Conservation (phyloP, 345 rosid species). For the Leavenworthia alabamica region DNA sequence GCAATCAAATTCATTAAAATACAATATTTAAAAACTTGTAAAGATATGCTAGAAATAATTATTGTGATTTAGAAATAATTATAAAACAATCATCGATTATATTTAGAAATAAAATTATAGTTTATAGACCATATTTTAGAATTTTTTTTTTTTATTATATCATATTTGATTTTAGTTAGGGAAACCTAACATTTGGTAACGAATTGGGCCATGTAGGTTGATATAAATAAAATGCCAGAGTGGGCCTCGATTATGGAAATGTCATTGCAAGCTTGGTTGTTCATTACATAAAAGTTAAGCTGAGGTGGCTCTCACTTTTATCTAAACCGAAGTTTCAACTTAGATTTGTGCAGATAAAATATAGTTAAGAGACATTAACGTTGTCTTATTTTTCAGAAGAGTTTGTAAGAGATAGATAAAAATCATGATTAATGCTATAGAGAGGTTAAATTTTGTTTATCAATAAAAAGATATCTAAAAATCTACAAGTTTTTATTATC, state of each 20-base stretch:
- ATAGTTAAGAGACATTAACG: background rate
- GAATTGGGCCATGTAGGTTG: background rate
- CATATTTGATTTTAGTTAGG: background rate
- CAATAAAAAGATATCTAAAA: conserved; percentile 1
- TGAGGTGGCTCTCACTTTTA: background rate
- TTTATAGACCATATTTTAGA: no score
- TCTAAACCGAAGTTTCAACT: no score
- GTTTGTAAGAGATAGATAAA: background rate
- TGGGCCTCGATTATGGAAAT: background rate
- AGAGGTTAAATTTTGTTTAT: background rate
- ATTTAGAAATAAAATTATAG: no score
- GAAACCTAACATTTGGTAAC: background rate
- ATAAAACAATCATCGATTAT: no score
- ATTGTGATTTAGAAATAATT: no score
- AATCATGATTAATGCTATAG: no score
- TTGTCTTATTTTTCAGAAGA: background rate
- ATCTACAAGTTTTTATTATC: background rate
- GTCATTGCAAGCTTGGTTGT: background rate
- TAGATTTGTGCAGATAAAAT: background rate
- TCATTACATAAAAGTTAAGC: background rate
- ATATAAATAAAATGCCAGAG: background rate
- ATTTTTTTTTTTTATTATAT: background rate
- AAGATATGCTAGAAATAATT: no score
- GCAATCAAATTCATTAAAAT: no score
- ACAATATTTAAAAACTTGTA: no score